Percentiles rank a stretch among this genome's conserved stretches.
Evolutionary conservation across 2,329 filamentous ascomycete species (phyloP).

Genomic region (Penicillium brevicompactum): DNA sequence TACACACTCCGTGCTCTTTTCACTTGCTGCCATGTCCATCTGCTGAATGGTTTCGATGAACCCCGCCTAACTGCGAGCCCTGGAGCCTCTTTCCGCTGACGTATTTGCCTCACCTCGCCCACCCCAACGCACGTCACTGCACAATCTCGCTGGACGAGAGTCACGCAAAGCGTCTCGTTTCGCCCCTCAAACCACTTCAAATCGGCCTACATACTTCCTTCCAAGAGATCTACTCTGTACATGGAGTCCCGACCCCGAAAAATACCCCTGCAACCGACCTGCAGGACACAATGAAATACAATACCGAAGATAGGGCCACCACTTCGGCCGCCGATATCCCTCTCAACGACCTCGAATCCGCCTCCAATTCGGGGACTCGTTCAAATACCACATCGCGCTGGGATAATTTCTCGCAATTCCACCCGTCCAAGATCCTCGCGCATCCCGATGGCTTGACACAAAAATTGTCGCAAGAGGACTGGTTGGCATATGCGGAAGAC

Average conservation of each 20-base stretch:
- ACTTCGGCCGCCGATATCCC: constrained; percentile 31
- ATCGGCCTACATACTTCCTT: neutral
- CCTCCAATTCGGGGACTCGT: constrained; percentile 7
- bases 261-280: constrained; percentile 4
- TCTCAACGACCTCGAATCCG: constrained; percentile 32
- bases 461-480: constrained; percentile 27
- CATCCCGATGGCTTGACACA: constrained; percentile 18
- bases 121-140: neutral
- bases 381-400: constrained; percentile 18
- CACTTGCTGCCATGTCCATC: neutral
- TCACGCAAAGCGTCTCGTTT: neutral
- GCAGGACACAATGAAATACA: constrained; percentile 15
- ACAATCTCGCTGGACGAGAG: constrained; percentile 14
- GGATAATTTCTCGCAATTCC: constrained; percentile 27
- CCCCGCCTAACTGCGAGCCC: neutral
- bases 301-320: constrained; percentile 18
- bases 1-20: neutral
- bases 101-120: constrained; percentile 2
- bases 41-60: neutral
- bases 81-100: constrained; percentile 6
- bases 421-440: constrained; percentile 27
- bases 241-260: constrained; percentile 5
- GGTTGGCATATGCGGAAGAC: constrained; percentile 26
- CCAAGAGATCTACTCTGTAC: neutral
- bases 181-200: neutral